Base-by-base conservation (phyloP, 1,139 yeast genomes). In the Neolecta irregularis region DNA sequence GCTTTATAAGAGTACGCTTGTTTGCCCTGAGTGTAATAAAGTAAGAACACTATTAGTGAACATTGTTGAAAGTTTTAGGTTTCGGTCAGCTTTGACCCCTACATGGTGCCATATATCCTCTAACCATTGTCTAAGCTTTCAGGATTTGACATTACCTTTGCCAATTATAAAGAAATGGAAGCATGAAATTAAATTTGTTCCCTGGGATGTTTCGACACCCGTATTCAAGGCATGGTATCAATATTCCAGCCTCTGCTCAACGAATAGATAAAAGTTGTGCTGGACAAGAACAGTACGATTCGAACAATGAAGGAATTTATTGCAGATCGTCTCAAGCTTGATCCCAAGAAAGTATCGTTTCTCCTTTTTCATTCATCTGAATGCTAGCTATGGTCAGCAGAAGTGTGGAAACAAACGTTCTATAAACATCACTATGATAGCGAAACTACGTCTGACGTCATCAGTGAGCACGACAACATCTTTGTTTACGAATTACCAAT, bases 71-170 rank as follows among this genome's bases (percentile, higher is more conserved):
- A 19, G 5, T 19, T 11, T 13, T 8, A 28, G 31, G 31, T 28
- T 12, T 28, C 31, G 7, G 22, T 28, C 7, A 28, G 24, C 6
- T 88, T 85, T 58, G 98, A 88, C 52, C 98, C 98, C 0, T 88
- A 74, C 51, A 80, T 74, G n/a, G n/a, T n/a, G n/a, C n/a, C n/a
- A n/a, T n/a, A n/a, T n/a, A n/a, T n/a, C n/a, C n/a, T n/a, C n/a
- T n/a, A n/a, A n/a, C n/a, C n/a, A n/a, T n/a, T n/a, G n/a, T n/a
- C n/a, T n/a, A n/a, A n/a, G n/a, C n/a, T n/a, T n/a, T n/a, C n/a
- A n/a, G 58, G 96, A 83, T 50, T 59, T 88, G 44, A 85, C 98
- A 0, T 60, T 88, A 33, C 96, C 96, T 0, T 60, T 88, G 30
- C 96, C 96, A 0, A 72, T 77, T 8, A 71, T 71, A 35, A 69